Evolutionary conservation across 805 yeast species (phyloP), one percentile per base, ranked within the genome.

Genomic region (Saturnispora besseyi): DNA sequence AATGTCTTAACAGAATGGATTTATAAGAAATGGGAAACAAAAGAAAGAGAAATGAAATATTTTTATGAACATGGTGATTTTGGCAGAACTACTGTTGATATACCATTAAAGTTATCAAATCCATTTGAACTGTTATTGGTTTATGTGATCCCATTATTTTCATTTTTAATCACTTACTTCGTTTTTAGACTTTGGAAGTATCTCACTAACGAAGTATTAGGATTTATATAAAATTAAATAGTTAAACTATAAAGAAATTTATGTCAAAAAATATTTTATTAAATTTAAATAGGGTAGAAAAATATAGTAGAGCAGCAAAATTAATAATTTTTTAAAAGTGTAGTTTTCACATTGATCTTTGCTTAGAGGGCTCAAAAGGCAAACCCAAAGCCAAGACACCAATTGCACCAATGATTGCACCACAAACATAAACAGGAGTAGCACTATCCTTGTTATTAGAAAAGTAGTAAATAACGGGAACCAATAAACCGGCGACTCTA

Each of bases 1-100:
- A 57, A 65, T 45, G 60, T 57, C 40, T 89, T 93, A 60, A 85
- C 81, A 48, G 66, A 74, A 24, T 93, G 99, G 99, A 65, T 93
- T 43, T 73, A 71, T 53, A 65, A 74, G 3, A 67, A 77, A 10
- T 93, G 98, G 98, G 60, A 68, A 18, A 82, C 78, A 55, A 93
- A 93, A 64, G 98, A 93, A 65, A 67, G 64, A 44, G 63, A 83
- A 45, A 71, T 93, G 79, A 81, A 75, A n/a, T 61, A 63, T 15
- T 87, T 78, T 58, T 82, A 78, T 59, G 60, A 68, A 12, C 67
- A 69, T 11, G 89, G 91, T 7, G 55, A 70, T 2, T 82, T 84
- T 53, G 65, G 62, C 12, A 62, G 60, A 1, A 47, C 57, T 2
- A 56, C 55, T 13, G 47, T 49, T 22, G 58, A 48, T 4, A 49